phyloP scores from a whole-genome alignment of 2,329 filamentous ascomycete genomes.

The Clonostachys byssicola region DNA sequence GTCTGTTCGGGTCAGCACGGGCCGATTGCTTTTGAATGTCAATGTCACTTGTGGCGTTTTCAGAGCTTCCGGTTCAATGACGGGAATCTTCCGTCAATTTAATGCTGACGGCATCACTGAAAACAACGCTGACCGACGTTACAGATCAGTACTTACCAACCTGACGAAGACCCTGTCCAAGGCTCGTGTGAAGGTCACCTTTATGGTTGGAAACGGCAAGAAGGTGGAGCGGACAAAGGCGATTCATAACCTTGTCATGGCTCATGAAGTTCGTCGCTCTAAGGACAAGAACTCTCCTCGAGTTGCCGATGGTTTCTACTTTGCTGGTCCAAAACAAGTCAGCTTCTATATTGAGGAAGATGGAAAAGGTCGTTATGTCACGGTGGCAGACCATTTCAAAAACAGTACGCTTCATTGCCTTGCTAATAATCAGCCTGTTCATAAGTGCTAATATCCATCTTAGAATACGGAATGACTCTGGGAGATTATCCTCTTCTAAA shows the following conservation, averaged over 20 bases:
- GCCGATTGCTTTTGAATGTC: conserved; percentile 47
- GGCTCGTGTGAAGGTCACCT: conserved; percentile 25
- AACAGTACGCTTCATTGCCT: conserved; percentile 25
- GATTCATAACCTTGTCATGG: conserved; percentile 18
- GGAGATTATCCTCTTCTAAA: conserved; percentile 59
- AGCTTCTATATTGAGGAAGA: conserved; percentile 20
- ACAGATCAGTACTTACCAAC: conserved; percentile 12
- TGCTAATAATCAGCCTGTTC: background rate
- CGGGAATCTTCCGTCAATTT: conserved; percentile 19
- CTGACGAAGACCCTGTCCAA: conserved; percentile 31
- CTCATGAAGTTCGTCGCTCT: background rate
- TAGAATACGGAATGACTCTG: conserved; percentile 27
- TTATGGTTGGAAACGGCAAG: conserved; percentile 22
- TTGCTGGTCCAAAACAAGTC: conserved; percentile 23
- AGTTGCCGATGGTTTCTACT: conserved; percentile 10
- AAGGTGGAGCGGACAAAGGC: conserved; percentile 18
- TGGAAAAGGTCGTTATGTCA: conserved; percentile 16
- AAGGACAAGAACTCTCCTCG: conserved; percentile 5
- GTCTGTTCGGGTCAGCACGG: conserved; percentile 48
- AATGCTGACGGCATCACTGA: background rate
- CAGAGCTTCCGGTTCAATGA: conserved; percentile 28
- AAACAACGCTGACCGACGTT: background rate
- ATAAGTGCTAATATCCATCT: background rate
- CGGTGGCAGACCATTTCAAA: conserved; percentile 38
- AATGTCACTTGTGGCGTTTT: conserved; percentile 53